A percentile compares a stretch with the other conserved stretches of the same genome.
phyloP scores from a whole-genome alignment of 495 filamentous ascomycete species.

The Neurospora discreta region DNA sequence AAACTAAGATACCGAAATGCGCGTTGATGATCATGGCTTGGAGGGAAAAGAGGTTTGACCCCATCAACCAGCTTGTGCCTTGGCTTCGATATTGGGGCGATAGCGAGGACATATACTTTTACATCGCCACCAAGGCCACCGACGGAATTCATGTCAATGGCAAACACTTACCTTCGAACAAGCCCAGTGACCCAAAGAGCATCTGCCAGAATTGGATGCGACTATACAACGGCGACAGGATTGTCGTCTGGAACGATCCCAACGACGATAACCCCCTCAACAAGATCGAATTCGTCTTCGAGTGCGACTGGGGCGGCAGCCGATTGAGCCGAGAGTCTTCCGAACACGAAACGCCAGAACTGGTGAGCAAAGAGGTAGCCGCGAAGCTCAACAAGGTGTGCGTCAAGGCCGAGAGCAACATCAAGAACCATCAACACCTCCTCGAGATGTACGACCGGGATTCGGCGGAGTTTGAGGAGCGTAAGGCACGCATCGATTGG shows the following conservation, averaged over 20 bases:
- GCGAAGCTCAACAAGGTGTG: slow-evolving; percentile 18
- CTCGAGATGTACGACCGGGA: neutral
- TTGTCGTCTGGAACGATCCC: slow-evolving; percentile 44
- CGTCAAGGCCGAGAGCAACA: slow-evolving; percentile 17
- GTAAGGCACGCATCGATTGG: neutral
- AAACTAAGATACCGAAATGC: slow-evolving; percentile 58
- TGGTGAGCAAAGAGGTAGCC: slow-evolving; percentile 11
- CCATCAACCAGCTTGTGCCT: slow-evolving; percentile 20
- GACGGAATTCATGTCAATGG: slow-evolving; percentile 65
- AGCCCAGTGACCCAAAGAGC: slow-evolving; percentile 1
- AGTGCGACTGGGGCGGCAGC: slow-evolving; percentile 38
- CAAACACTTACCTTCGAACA: slow-evolving; percentile 39
- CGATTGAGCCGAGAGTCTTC: slow-evolving; percentile 13
- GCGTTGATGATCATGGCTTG: slow-evolving; percentile 71
- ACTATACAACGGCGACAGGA: slow-evolving; percentile 60
- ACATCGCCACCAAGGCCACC: slow-evolving; percentile 62
- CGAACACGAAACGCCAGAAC: slow-evolving; percentile 5
- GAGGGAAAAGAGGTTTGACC: slow-evolving; percentile 47
- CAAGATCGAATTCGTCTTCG: slow-evolving; percentile 29
- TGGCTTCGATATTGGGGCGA: slow-evolving; percentile 25
- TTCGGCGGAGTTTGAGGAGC: neutral
- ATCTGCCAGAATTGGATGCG: slow-evolving; percentile 45
- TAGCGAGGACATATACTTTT: slow-evolving; percentile 46
- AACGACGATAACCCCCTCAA: slow-evolving; percentile 6
- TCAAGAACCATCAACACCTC: neutral